Percentiles rank a stretch among this genome's conserved stretches.
phyloP scores from a whole-genome alignment of 2,329 filamentous ascomycete genomes.

The Cladosporium sp. region DNA sequence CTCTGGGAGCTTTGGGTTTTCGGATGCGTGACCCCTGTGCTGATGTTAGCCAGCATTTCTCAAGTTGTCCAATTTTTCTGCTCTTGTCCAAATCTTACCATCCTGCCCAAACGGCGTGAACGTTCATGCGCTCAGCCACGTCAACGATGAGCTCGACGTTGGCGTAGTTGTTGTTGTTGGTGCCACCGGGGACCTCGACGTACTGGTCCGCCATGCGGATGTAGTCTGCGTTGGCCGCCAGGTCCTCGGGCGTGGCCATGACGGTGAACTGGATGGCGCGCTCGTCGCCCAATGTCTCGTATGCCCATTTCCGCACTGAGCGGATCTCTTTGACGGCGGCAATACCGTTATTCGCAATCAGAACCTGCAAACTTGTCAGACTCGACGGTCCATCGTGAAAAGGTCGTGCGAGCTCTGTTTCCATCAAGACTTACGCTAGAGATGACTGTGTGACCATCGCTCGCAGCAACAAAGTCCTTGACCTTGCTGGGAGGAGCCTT shows the following conservation, averaged over 20 bases:
- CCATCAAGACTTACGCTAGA: constrained; percentile 70
- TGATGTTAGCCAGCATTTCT: constrained; percentile 21
- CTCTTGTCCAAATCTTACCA: constrained; percentile 59
- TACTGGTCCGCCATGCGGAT: constrained; percentile 99
- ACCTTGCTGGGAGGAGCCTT: constrained; percentile 80
- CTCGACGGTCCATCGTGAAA: background rate
- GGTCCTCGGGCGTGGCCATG: constrained; percentile 98
- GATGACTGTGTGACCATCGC: constrained; percentile 96
- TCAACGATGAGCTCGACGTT: constrained; percentile 99
- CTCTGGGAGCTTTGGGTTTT: constrained; percentile 96
- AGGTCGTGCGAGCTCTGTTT: background rate
- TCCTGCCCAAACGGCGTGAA: constrained; percentile 98
- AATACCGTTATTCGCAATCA: constrained; percentile 99
- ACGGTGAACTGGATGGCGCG: constrained; percentile 98
- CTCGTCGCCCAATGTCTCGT: constrained; percentile 98
- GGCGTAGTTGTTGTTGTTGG: constrained; percentile 99
- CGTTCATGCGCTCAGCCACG: constrained; percentile 95
- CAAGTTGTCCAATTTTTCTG: background rate
- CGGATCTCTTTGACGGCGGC: constrained; percentile 99
- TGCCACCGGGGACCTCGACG: constrained; percentile 96
- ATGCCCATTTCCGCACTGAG: constrained; percentile 99
- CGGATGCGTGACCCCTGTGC: constrained; percentile 89
- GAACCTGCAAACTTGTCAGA: constrained; percentile 57
- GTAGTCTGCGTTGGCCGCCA: constrained; percentile 96
- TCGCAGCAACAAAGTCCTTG: constrained; percentile 87